Base-by-base conservation (phyloP, 2,329 filamentous ascomycete genomes). In the Penicillium psychrosexuale region DNA sequence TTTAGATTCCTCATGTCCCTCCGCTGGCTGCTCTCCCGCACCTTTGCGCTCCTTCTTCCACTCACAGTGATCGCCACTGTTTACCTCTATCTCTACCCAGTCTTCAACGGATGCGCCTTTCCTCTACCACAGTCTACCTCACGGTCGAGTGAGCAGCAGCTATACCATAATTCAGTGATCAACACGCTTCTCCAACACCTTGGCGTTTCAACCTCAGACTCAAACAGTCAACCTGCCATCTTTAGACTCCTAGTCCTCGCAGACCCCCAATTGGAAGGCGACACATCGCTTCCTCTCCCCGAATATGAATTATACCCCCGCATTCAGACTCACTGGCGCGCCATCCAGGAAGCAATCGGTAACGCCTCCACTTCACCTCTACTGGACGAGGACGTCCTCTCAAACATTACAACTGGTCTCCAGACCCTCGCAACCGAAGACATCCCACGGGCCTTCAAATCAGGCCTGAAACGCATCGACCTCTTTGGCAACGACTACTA, bases 401-500 rank as follows among this genome's bases (percentile, higher is more conserved):
- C 59, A 33, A 64, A 63, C 22, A 42, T 72, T 24, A 59, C 49
- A 31, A 55, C 58, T 8, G 63, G 62, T 5, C 43, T 72, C 13
- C 55, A 48, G 27, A 60, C 57, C 11, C 56, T 90, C 33, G 78
- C 80, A 60, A 78, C 84, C 56, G 81, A 87, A 54, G 91, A 96
- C 70, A 75, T 91, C 2, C 85, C 85, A 7, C 82, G 84, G 61
- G 80, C 86, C 17, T 62, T 92, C 47, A 79, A 85, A 62, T 86
- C 85, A 1, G 77, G 82, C 47, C 83, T 90, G 61, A 99, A 99
- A 76, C 82, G 84, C 17, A 72, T 99, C 63, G 94, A 99, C 72
- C 82, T 97, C 2, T 84, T 91, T 66, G 94, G 94, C 4, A 99
- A 99, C 73, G 94, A 99, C 74, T 90, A 86, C 68, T 99, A 97